Evolutionary conservation across 768 basidiomycete species (phyloP).

Genomic region (Mycena haematopus): DNA sequence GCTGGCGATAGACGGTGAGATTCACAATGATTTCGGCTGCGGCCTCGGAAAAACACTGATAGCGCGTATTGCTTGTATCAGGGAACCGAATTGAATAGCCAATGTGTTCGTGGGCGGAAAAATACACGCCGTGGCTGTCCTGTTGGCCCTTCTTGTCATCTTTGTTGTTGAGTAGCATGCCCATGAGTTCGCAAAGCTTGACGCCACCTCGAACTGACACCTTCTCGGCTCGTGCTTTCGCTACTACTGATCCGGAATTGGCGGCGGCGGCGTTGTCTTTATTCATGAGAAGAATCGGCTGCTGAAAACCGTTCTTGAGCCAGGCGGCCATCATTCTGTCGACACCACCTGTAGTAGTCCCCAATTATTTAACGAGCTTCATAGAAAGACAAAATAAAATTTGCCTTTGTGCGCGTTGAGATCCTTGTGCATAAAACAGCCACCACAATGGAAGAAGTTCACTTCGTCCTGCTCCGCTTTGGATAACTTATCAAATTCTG

Average conservation of each 20-base stretch:
- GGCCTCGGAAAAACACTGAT: conserved; percentile 35
- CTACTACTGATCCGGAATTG: not conserved
- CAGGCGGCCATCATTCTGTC: conserved; percentile 26
- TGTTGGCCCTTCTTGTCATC: conserved; percentile 44
- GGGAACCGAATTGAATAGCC: conserved; percentile 35
- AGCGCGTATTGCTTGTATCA: conserved; percentile 41
- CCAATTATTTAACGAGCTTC: conserved; percentile 11
- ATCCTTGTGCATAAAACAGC: too few relatives aligned
- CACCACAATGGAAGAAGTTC: conserved; percentile 29
- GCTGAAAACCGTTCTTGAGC: conserved; percentile 18
- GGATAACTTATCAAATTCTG: conserved; percentile 5
- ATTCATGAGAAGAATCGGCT: conserved; percentile 19
- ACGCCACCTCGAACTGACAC: not conserved
- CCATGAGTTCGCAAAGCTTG: not conserved
- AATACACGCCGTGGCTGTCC: conserved; percentile 32
- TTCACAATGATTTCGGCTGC: conserved; percentile 35
- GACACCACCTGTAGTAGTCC: conserved; percentile 21
- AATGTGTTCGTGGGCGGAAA: conserved; percentile 21
- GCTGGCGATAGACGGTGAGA: conserved; percentile 31
- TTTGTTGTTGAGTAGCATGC: conserved; percentile 31
- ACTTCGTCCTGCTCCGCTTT: conserved; percentile 2
- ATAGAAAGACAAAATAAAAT: not conserved
- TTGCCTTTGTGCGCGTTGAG: conserved; percentile 33
- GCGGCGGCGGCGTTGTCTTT: conserved; percentile 32
- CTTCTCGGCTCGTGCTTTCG: conserved; percentile 13